Evolutionary conservation across 2,329 filamentous ascomycete species (phyloP), one percentile per base, ranked within the genome.

Genomic region (Phialocephala subalpina): DNA sequence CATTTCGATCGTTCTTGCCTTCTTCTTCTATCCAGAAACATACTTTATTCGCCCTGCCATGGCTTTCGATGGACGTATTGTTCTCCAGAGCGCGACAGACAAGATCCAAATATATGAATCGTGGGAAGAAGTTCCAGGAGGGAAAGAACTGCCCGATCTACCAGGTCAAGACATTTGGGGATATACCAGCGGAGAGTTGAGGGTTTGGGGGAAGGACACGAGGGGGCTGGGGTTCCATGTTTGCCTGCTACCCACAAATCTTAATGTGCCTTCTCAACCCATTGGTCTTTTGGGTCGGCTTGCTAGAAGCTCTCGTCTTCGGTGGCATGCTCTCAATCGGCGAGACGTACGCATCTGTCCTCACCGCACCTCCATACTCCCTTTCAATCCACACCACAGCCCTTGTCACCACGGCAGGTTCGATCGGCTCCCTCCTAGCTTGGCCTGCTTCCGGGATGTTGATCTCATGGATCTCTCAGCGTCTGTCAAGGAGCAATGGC

Each of bases 251-350:
- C 22, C 52, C 52, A 3, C 65, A 67, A 55, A 60, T 66, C 20
- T 36, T 68, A 11, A 6, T 55, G 14, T 65, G 60, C 14, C 20
- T 57, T 4, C 14, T 94, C 1, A 89, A 92, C 72, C 92, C 92
- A 5, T 89, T 66, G 14, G 62, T 66, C 57, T 36, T 68, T 89
- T 68, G 60, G 60, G 60, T 66, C 3, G 27, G 45, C 0, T 36
- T 64, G 1, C 60, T 66, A 25, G 59, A 64, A 16, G 52, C 60
- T 33, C 60, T 66, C 25, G 45, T 68, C 1, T 68, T 63, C 20
- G 60, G 56, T 14, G 47, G 60, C 60, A 65, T 66, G 60, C 22
- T 68, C 8, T 52, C 57, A 22, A 64, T 61, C 20, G 56, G 56
- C 6, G 36, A 38, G n/a, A 67, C 58, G 0, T 67, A 65, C 27